Base-by-base conservation (phyloP, 2,329 filamentous ascomycete species). In the Trichoderma sp. region DNA sequence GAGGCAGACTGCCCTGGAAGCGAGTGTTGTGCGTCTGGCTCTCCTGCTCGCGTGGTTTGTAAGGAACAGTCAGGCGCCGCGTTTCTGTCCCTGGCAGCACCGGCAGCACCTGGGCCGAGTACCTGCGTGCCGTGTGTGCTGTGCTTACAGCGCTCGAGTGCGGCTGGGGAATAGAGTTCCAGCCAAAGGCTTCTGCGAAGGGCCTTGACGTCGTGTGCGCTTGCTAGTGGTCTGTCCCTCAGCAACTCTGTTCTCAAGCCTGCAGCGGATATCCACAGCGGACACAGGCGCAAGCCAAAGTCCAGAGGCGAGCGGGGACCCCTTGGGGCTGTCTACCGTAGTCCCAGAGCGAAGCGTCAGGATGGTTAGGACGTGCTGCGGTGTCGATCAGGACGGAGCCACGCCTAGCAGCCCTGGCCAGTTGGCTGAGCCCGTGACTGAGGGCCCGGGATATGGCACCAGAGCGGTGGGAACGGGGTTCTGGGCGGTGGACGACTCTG, bases 331-430 rank as follows among this genome's bases (percentile, higher is more conserved):
- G 34, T 66, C 39, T 26, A n/a, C n/a, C n/a, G n/a, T n/a, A 43
- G 52, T 55, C 16, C 52, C 24, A n/a, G 52, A 21, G 10, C 52
- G 52, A 28, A 55, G 52, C 28, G 24, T 30, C n/a, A 46, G 24
- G 26, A 26, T 26, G 26, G 30, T 10, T 32, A 32, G 24, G 24
- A 32, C 32, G 52, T 49, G 51, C 66, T 68, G 66, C 59, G 65
- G 66, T 68, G 66, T 68, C 66, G 66, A 68, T 68, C 66, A 58
- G 52, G 46, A 63, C 66, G 59, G 59, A 61, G 59, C 59, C 43
- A 43, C 18, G 37, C 66, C 59, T 32, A 18, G 37, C 21, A 24
- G 59, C 39, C 63, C 63, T 61, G 34, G 66, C 26, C 66, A 49
- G 56, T 49, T 49, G 46, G 52, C 66, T 37, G 59, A 61, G 59